Conservation (phyloP, 2,329 filamentous ascomycete species). For the Fusarium sp. region DNA sequence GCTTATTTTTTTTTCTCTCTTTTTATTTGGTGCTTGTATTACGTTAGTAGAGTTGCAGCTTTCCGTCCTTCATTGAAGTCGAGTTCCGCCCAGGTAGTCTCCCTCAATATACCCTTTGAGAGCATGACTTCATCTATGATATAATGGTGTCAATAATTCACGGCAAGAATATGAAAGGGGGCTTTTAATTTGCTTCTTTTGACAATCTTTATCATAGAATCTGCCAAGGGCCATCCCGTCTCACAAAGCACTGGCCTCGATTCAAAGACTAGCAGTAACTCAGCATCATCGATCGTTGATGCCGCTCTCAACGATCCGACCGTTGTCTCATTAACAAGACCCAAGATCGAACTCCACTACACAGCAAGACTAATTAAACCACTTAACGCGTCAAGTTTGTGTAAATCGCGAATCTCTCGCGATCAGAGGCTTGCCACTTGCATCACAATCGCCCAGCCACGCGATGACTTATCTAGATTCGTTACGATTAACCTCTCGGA, state of each 20-base stretch:
- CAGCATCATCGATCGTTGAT: conserved; percentile 30
- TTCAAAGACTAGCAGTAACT: conserved; percentile 9
- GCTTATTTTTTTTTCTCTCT: neutral
- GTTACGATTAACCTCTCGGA: conserved; percentile 21
- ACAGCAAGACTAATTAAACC: neutral
- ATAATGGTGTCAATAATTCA: neutral
- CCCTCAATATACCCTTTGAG: neutral
- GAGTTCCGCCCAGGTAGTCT: neutral
- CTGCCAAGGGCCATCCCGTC: neutral
- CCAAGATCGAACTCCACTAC: conserved; percentile 14
- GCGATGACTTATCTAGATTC: conserved; percentile 9
- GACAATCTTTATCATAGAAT: neutral
- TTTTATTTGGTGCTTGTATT: neutral
- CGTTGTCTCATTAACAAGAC: conserved; percentile 23
- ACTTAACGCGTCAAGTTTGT: conserved; percentile 3
- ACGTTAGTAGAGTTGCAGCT: neutral
- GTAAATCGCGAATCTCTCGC: conserved; percentile 7
- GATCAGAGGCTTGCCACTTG: conserved; percentile 16
- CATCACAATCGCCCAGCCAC: conserved; percentile 34
- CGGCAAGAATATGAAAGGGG: neutral
- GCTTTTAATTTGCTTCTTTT: conserved; percentile 21
- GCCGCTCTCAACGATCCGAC: neutral
- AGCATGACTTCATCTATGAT: conserved; percentile 29
- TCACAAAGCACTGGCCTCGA: conserved; percentile 20
- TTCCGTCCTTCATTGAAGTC: neutral